These are phyloP conservation scores for Chrysosporium queenslandicum DNA, from an alignment of 2,329 filamentous ascomycete species.

Conservation along the genomic window DNA sequence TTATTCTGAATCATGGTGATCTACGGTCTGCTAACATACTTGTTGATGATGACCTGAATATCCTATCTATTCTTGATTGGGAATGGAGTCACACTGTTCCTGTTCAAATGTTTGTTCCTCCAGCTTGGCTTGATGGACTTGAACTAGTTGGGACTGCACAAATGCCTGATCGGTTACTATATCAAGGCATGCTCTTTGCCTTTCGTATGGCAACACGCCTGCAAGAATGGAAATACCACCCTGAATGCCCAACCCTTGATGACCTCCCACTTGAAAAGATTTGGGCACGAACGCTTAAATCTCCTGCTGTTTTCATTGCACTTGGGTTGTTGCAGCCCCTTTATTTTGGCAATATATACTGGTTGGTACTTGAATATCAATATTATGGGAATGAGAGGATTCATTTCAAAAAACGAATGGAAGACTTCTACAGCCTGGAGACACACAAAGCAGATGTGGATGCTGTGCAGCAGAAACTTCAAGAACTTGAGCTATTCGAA, in stretches of 20 bases:
- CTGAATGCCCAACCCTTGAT: neutral
- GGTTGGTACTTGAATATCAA: neutral
- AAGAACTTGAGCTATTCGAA: neutral
- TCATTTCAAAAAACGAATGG: neutral
- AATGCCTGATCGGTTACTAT: neutral
- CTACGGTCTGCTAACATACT: constrained; percentile 11
- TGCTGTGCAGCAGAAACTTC: constrained; percentile 3
- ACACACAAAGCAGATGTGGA: neutral
- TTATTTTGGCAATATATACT: neutral
- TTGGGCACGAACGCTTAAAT: no score
- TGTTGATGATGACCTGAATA: constrained; percentile 8
- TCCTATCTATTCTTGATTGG: constrained; percentile 8
- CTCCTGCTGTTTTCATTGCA: neutral
- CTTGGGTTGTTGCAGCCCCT: neutral
- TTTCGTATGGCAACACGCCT: neutral
- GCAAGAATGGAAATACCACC: neutral
- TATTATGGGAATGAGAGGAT: neutral
- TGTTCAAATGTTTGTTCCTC: constrained; percentile 10
- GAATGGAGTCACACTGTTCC: constrained; percentile 13
- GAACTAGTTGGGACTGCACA: no score
- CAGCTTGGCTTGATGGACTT: constrained; percentile 5
- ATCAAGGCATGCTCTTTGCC: neutral
- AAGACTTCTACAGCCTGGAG: constrained; percentile 1
- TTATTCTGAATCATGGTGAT: constrained; percentile 14
- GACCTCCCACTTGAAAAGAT: neutral